phyloP scores from a whole-genome alignment of 1,139 yeast species.

The Debaryomyces subglobosus region DNA sequence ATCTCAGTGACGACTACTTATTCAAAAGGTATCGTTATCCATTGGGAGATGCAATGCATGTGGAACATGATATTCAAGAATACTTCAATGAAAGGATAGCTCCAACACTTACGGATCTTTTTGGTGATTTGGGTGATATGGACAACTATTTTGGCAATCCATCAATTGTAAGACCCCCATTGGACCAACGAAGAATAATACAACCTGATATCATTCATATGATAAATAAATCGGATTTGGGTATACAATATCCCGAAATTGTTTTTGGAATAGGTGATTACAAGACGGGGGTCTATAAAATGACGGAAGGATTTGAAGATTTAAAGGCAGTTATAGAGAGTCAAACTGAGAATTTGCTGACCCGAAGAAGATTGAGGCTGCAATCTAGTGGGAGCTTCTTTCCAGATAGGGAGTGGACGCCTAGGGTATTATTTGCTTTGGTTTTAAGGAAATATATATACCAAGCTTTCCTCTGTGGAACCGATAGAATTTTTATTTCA shows the following conservation, averaged over 20 bases:
- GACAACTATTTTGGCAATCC: too few relatives aligned
- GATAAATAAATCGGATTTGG: too few relatives aligned
- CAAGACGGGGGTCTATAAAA: constrained; percentile 4
- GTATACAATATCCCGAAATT: too few relatives aligned
- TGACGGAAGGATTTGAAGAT: too few relatives aligned
- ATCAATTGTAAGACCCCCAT: too few relatives aligned
- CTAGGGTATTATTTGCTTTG: constrained; percentile 2
- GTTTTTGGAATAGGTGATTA: too few relatives aligned
- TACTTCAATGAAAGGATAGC: constrained; percentile 2
- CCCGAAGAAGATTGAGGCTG: background rate
- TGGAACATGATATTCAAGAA: constrained; percentile 8
- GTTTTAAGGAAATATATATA: constrained; percentile 9
- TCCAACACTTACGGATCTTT: background rate
- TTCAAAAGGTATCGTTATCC: constrained; percentile 1
- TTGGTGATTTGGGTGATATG: too few relatives aligned
- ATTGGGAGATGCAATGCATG: constrained; percentile 5
- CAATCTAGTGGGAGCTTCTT: too few relatives aligned
- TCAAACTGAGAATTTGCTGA: too few relatives aligned
- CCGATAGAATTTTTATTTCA: constrained; percentile 9
- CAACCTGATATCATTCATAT: too few relatives aligned
- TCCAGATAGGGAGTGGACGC: background rate
- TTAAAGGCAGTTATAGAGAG: constrained; percentile 8
- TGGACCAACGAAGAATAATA: too few relatives aligned
- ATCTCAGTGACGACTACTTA: background rate
- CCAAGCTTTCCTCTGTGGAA: constrained; percentile 11